A percentile compares a stretch with the other conserved stretches of the same genome.
These are phyloP conservation scores for Arctostaphylos glauca DNA, from an alignment of 148 eudicot genomes.

Conservation along the genomic window DNA sequence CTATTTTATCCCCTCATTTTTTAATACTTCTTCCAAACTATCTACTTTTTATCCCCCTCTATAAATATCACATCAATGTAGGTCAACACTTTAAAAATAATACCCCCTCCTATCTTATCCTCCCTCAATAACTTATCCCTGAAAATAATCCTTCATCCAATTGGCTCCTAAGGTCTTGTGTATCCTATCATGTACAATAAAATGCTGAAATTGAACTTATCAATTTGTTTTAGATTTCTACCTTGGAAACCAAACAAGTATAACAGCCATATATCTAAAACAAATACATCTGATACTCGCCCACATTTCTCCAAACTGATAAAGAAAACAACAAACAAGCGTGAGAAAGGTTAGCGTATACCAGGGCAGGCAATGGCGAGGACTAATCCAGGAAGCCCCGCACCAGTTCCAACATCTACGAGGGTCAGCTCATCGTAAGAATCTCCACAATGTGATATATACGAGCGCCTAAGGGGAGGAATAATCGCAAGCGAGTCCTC, in stretches of 20 bases:
- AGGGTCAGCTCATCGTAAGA: constrained; percentile 47
- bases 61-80: too few relatives aligned
- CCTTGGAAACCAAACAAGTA: neutral
- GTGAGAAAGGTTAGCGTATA: constrained; percentile 9
- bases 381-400: constrained; percentile 86
- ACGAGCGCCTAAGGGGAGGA: constrained; percentile 51
- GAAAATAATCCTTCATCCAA: too few relatives aligned
- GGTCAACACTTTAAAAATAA: too few relatives aligned
- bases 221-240: neutral
- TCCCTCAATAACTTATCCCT: too few relatives aligned
- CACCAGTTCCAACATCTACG: constrained; percentile 89
- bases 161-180: neutral
- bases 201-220: neutral
- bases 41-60: too few relatives aligned
- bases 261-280: neutral
- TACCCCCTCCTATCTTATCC: too few relatives aligned
- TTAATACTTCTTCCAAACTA: too few relatives aligned
- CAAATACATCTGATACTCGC: neutral
- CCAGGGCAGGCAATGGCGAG: constrained; percentile 94
- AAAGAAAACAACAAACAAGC: neutral
- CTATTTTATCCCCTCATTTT: too few relatives aligned
- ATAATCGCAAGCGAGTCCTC: constrained; percentile 82
- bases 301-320: neutral
- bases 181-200: neutral
- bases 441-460: constrained; percentile 46